Conservation (phyloP, 2,329 filamentous ascomycete species). For the Hypoxylon sp. region DNA sequence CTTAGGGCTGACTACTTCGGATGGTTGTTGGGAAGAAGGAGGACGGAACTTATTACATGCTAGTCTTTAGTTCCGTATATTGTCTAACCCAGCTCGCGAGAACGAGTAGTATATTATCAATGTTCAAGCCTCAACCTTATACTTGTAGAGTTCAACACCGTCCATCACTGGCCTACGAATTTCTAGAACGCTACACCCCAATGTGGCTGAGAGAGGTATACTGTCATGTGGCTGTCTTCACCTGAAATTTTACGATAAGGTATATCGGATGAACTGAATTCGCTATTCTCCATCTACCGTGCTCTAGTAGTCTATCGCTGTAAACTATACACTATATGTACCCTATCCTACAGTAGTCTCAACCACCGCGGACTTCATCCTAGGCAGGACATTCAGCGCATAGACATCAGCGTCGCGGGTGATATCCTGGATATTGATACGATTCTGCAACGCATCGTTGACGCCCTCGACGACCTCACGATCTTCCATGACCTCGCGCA, state of each 20-base stretch:
- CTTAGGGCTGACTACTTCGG: slow-evolving; percentile 11
- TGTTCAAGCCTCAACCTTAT: too few species aligned
- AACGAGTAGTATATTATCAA: too few species aligned
- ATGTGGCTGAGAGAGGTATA: too few species aligned
- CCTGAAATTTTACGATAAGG: too few species aligned
- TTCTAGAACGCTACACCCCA: too few species aligned
- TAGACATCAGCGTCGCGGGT: slow-evolving; percentile 71
- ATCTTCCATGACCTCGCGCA: slow-evolving; percentile 80
- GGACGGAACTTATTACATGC: slow-evolving; percentile 12
- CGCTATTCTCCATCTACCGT: slow-evolving; percentile 7
- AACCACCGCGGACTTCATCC: slow-evolving; percentile 44
- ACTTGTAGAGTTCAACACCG: too few species aligned
- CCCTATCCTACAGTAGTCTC: slow-evolving; percentile 30
- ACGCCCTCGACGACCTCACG: slow-evolving; percentile 76
- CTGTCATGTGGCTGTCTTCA: background rate
- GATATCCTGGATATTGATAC: slow-evolving; percentile 70
- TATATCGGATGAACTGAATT: too few species aligned
- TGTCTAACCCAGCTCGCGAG: too few species aligned
- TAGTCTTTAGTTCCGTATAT: too few species aligned
- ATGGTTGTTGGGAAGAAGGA: slow-evolving; percentile 24
- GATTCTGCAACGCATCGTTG: slow-evolving; percentile 70
- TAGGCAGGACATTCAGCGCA: slow-evolving; percentile 55
- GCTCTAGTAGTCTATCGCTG: background rate
- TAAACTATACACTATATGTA: too few species aligned
- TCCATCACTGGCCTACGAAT: too few species aligned